phyloP scores from a whole-genome alignment of 2,329 filamentous ascomycete genomes.

The Colletotrichum orchidophilum region DNA sequence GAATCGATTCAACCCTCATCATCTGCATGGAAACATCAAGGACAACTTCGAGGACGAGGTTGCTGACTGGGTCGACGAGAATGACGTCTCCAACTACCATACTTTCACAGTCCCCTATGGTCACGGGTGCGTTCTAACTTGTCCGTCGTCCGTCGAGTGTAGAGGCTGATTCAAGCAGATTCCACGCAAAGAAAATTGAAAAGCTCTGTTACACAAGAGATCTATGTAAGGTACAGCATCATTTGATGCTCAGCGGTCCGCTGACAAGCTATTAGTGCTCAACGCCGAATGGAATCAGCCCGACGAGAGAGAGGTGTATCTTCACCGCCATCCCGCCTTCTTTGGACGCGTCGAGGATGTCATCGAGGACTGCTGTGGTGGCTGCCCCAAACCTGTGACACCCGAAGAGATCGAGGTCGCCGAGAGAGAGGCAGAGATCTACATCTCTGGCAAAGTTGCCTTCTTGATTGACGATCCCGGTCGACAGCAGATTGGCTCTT shows the following conservation, averaged over 20 bases:
- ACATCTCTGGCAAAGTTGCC: slow-evolving; percentile 76
- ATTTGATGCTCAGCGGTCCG: background rate
- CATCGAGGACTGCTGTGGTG: slow-evolving; percentile 83
- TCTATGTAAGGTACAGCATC: slow-evolving; percentile 54
- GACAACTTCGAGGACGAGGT: slow-evolving; percentile 81
- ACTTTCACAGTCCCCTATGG: slow-evolving; percentile 80
- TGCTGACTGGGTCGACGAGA: slow-evolving; percentile 82
- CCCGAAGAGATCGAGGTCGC: slow-evolving; percentile 76
- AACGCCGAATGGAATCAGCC: slow-evolving; percentile 89
- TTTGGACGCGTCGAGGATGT: slow-evolving; percentile 81
- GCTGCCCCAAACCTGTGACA: slow-evolving; percentile 75
- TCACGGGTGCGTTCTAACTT: slow-evolving; percentile 41
- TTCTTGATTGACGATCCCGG: slow-evolving; percentile 87
- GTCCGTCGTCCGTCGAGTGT: background rate
- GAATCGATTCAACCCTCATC: slow-evolving; percentile 52
- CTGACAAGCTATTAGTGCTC: slow-evolving; percentile 55
- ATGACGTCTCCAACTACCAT: slow-evolving; percentile 83
- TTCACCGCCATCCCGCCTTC: slow-evolving; percentile 88
- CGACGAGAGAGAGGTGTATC: slow-evolving; percentile 77
- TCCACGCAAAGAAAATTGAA: slow-evolving; percentile 77
- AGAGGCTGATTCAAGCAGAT: slow-evolving; percentile 39
- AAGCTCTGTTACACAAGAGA: slow-evolving; percentile 85
- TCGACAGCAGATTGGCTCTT: slow-evolving; percentile 75
- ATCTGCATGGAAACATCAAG: slow-evolving; percentile 77
- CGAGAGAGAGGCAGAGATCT: slow-evolving; percentile 78